Percentiles rank a stretch among this genome's conserved stretches.
phyloP scores from a whole-genome alignment of 768 basidiomycete genomes.

The Auriscalpium orientale region DNA sequence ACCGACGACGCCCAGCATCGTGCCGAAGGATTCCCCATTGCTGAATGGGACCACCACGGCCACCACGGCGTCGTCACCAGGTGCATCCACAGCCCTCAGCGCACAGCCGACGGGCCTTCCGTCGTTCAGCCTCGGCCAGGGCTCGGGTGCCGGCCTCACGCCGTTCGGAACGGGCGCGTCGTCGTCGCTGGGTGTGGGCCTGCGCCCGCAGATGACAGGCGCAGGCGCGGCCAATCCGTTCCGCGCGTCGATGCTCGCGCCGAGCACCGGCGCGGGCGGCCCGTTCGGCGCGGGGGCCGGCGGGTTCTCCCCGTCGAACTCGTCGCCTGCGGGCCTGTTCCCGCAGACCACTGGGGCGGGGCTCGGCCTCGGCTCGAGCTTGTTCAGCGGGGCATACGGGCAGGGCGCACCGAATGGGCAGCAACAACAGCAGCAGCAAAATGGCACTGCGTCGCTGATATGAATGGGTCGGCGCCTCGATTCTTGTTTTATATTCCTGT shows the following conservation, averaged over 20 bases:
- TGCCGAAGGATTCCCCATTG: slow-evolving; percentile 1
- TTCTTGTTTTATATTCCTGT: too few species aligned
- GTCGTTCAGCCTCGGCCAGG: not conserved
- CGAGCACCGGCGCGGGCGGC: slow-evolving; percentile 1
- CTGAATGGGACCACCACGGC: not conserved
- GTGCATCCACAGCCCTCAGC: not conserved
- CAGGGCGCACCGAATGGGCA: slow-evolving; percentile 9
- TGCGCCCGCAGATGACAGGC: slow-evolving; percentile 35
- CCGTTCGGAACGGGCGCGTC: not conserved
- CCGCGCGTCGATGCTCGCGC: slow-evolving; percentile 30
- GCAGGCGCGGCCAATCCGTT: slow-evolving; percentile 33
- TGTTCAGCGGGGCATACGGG: slow-evolving; percentile 12
- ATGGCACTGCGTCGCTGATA: slow-evolving; percentile 41
- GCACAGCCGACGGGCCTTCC: slow-evolving; percentile 16
- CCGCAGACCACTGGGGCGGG: slow-evolving; percentile 9
- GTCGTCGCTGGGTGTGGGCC: slow-evolving; percentile 21
- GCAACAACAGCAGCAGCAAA: slow-evolving; percentile 28
- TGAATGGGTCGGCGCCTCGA: too few species aligned
- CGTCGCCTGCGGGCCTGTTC: slow-evolving; percentile 19
- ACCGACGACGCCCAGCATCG: slow-evolving; percentile 37
- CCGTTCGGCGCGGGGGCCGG: slow-evolving; percentile 3
- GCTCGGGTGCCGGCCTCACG: slow-evolving; percentile 1
- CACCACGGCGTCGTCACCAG: not conserved
- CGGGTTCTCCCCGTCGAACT: slow-evolving; percentile 18
- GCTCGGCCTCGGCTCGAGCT: not conserved